Percentiles rank a stretch among this genome's conserved stretches.
Evolutionary conservation across 1,284 basidiomycete genomes (phyloP).

Genomic region (Apiotrichum gracile): DNA sequence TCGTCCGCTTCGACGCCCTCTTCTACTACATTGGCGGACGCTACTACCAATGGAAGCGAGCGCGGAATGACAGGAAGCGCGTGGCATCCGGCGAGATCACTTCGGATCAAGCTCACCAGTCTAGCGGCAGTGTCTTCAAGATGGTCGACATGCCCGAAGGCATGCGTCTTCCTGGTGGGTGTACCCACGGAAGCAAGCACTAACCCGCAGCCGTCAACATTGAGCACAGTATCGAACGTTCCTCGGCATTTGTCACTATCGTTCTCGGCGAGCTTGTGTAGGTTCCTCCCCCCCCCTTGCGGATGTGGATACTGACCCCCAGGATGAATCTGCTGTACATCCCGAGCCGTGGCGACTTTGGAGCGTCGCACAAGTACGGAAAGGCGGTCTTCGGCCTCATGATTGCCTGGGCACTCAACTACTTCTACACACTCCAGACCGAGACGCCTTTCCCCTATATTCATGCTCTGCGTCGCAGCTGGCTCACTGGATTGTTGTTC

Average conservation of each 20-base stretch:
- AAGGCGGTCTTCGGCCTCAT: conserved; percentile 45
- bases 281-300: neutral
- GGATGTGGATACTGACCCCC: neutral
- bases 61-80: neutral
- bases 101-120: neutral
- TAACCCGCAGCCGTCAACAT: conserved; percentile 44
- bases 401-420: conserved; percentile 48
- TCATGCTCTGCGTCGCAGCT: conserved; percentile 46
- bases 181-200: neutral
- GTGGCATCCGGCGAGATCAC: neutral
- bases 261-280: conserved; percentile 16
- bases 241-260: conserved; percentile 45
- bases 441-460: conserved; percentile 22
- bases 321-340: conserved; percentile 13
- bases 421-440: conserved; percentile 26
- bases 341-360: conserved; percentile 11
- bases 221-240: conserved; percentile 48
- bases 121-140: neutral
- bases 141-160: conserved; percentile 18
- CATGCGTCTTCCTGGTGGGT: conserved; percentile 28
- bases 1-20: conserved; percentile 20
- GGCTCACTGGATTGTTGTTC: conserved; percentile 43
- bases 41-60: neutral
- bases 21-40: conserved; percentile 17
- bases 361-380: conserved; percentile 34